Evolutionary conservation across 2,329 filamentous ascomycete genomes (phyloP), one percentile per base, ranked within the genome.

Genomic region (Nigrospora oryzae): DNA sequence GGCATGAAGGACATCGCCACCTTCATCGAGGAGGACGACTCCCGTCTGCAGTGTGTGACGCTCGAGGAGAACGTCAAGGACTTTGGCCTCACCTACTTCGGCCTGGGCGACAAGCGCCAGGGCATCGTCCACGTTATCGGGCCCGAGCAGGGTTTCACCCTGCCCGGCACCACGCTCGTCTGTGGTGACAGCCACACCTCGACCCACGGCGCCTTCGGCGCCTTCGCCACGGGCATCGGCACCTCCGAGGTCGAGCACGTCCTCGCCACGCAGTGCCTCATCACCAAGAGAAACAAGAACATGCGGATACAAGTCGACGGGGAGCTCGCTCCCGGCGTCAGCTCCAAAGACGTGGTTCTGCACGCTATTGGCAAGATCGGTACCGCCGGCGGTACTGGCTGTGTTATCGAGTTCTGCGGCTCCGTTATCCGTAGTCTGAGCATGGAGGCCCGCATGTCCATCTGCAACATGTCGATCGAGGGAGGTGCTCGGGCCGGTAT

Each of bases 401-500:
- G 86, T 43, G 93, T 97, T 53, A 96, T 98, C 58, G 93, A 98
- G 71, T 98, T 91, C 73, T 95, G 89, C 62, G 93, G 93, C 48
- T 95, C 90, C 42, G 88, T 93, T 49, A 96, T 98, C 62, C 83
- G 89, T 55, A 71, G 69, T 49, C 74, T 97, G 56, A 95, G 88
- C 67, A 95, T 98, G 80, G 93, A 97, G 68, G 93, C 91, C 37
- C 83, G 93, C 55, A 97, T 98, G 93, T 96, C 90, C 51, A 95
- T 98, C 64, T 97, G 93, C 74, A 98, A 98, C 73, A 97, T 97
- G 93, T 89, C 90, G 13, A 96, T 97, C 56, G 93, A 98, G 73
- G 93, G 77, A 55, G 93, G 93, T 67, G 93, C 93, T 40, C 80
- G 93, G 69, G 91, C 91, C 49, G 93, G 93, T 54, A 95, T 98